Percentiles rank a stretch among this genome's conserved stretches.
phyloP scores from a whole-genome alignment of 805 yeast genomes.

The Yarrowia divulgata region DNA sequence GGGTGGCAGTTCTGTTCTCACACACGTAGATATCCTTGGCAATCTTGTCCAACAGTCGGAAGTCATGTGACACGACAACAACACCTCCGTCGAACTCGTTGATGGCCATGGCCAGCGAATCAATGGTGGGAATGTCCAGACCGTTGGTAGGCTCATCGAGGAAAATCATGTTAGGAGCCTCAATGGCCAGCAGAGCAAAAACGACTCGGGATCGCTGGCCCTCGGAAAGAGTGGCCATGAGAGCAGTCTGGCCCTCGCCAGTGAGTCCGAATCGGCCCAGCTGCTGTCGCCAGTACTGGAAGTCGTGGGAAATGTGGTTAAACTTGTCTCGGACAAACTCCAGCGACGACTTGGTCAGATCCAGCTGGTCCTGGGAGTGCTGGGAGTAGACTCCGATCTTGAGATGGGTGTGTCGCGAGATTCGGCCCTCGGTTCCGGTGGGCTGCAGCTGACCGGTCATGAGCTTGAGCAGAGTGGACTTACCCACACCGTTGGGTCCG shows the following conservation, averaged over 20 bases:
- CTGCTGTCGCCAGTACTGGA: slow-evolving; percentile 95
- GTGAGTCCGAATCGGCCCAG: slow-evolving; percentile 98
- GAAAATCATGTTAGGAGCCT: slow-evolving; percentile 90
- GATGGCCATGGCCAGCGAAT: slow-evolving; percentile 96
- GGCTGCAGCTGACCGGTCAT: slow-evolving; percentile 95
- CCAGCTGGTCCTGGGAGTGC: slow-evolving; percentile 98
- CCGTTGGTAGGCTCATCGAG: slow-evolving; percentile 99
- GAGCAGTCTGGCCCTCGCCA: slow-evolving; percentile 98
- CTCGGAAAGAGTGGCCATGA: slow-evolving; percentile 98
- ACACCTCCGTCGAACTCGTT: slow-evolving; percentile 97
- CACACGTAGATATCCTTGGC: slow-evolving; percentile 97
- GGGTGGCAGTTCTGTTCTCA: slow-evolving; percentile 92
- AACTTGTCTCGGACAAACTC: slow-evolving; percentile 97
- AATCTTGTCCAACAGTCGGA: slow-evolving; percentile 95
- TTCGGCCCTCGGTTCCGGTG: slow-evolving; percentile 81
- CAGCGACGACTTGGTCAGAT: slow-evolving; percentile 90
- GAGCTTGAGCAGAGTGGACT: slow-evolving; percentile 91
- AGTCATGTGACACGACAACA: slow-evolving; percentile 97
- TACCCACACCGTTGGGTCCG: slow-evolving; percentile 99
- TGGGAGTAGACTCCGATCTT: slow-evolving; percentile 99
- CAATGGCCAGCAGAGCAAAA: slow-evolving; percentile 93
- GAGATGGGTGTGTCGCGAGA: slow-evolving; percentile 95
- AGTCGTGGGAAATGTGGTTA: slow-evolving; percentile 90
- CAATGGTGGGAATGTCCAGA: slow-evolving; percentile 97
- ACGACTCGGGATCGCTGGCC: slow-evolving; percentile 99